Percentiles rank a stretch among this genome's conserved stretches.
These are phyloP conservation scores for Silene uniflora DNA, from an alignment of 148 eudicot species.

Conservation along the genomic window DNA sequence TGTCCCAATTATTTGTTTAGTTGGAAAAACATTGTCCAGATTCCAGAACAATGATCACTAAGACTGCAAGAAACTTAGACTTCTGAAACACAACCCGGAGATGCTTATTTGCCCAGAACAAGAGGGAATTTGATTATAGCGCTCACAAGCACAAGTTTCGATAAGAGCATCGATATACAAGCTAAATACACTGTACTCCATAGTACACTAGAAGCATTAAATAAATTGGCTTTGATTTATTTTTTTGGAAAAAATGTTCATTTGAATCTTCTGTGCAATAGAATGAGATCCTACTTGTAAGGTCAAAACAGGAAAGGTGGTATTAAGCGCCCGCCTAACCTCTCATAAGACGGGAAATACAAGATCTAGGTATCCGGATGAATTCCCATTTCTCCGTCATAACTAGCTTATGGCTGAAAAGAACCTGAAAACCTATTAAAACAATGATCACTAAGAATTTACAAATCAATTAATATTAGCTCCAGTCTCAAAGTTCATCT, in stretches of 20 bases:
- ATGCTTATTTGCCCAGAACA: no score
- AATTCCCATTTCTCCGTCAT: constrained; percentile 30
- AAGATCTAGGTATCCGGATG: constrained; percentile 23
- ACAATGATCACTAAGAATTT: constrained; percentile 19
- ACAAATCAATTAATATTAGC: constrained; percentile 27
- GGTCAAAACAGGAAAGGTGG: constrained; percentile 7
- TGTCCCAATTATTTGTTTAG: no score
- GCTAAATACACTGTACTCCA: background rate
- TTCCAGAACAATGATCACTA: no score
- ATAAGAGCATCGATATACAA: background rate
- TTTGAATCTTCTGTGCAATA: constrained; percentile 23
- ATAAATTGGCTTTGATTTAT: constrained; percentile 12
- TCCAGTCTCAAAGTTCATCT: constrained; percentile 28
- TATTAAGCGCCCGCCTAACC: background rate
- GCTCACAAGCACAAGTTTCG: no score
- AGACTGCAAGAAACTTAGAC: no score
- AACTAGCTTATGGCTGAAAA: background rate
- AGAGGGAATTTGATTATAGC: no score
- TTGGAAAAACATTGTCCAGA: no score
- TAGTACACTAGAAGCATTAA: background rate
- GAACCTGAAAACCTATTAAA: background rate
- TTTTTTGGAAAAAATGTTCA: constrained; percentile 15
- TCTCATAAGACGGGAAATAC: constrained; percentile 22
- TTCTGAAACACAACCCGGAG: no score
- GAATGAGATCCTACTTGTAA: constrained; percentile 26